Percentiles rank a stretch among this genome's conserved stretches.
phyloP scores from a whole-genome alignment of 768 basidiomycete species.

The Tricholoma sp. region DNA sequence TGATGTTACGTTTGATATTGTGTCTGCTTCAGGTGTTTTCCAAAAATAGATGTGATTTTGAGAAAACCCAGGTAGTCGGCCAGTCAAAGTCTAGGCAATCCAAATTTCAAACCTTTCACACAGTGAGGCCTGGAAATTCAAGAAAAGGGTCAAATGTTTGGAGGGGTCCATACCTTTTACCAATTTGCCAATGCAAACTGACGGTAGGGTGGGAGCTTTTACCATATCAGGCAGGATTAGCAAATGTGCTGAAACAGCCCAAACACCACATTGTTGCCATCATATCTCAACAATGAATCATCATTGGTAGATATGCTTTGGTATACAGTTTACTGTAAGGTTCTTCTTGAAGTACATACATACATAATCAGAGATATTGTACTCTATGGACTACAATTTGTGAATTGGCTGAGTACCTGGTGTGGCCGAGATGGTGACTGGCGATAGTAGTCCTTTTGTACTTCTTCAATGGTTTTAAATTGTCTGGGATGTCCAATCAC shows the following conservation, averaged over 20 bases:
- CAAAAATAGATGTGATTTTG: too few species aligned
- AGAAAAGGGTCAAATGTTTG: too few species aligned
- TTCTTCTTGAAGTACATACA: background rate
- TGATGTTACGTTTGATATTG: too few species aligned
- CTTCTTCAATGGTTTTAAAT: too few species aligned
- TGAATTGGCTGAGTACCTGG: background rate
- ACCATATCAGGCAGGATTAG: background rate
- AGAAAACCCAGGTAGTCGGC: too few species aligned
- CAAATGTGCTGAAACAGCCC: background rate
- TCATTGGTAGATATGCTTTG: background rate
- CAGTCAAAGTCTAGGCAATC: too few species aligned
- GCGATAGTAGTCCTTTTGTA: background rate
- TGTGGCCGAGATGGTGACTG: background rate
- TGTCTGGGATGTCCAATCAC: too few species aligned
- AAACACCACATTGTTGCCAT: background rate
- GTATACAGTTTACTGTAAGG: background rate
- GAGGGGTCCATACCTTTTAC: too few species aligned
- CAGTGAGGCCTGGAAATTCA: too few species aligned
- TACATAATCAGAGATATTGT: background rate
- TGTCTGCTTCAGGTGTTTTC: too few species aligned
- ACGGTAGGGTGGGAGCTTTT: background rate
- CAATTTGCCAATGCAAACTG: background rate
- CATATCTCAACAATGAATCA: background rate
- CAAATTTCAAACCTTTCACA: too few species aligned
- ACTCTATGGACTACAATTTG: background rate